Conservation (phyloP, 129 eudicot species). For the Pseudognaphalium luteoalbum region DNA sequence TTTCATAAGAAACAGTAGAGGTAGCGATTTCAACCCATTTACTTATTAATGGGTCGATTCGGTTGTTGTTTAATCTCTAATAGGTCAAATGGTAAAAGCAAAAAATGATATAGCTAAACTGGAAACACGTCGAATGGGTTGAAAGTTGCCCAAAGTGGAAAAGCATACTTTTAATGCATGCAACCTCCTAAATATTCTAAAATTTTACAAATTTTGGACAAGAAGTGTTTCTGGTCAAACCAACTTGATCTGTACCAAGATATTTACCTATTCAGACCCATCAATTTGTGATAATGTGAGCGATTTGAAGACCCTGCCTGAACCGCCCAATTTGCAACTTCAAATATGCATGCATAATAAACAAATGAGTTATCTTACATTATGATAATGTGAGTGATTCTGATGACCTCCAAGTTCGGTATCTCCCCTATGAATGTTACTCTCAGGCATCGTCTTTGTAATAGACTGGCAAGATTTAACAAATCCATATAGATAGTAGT, state of each 20-base stretch:
- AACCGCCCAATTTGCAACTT: not conserved
- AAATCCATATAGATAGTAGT: constrained; percentile 19
- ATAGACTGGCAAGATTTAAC: constrained; percentile 49
- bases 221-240: not conserved
- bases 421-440: constrained; percentile 84
- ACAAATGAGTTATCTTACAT: constrained; percentile 36
- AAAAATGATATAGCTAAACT: too few species aligned
- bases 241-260: not conserved
- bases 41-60: not conserved
- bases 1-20: not conserved
- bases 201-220: not conserved
- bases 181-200: too few species aligned
- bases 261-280: not conserved
- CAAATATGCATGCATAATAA: not conserved
- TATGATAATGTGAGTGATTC: constrained; percentile 88
- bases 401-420: constrained; percentile 85
- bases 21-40: not conserved
- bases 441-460: constrained; percentile 99
- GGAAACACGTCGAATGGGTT: too few species aligned
- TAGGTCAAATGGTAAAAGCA: not conserved
- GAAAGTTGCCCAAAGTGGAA: too few species aligned
- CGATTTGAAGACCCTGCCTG: not conserved
- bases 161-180: too few species aligned
- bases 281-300: not conserved
- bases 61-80: not conserved